Evolutionary conservation across 2,329 filamentous ascomycete genomes (phyloP).

Genomic region (Phialemoniopsis sp.): DNA sequence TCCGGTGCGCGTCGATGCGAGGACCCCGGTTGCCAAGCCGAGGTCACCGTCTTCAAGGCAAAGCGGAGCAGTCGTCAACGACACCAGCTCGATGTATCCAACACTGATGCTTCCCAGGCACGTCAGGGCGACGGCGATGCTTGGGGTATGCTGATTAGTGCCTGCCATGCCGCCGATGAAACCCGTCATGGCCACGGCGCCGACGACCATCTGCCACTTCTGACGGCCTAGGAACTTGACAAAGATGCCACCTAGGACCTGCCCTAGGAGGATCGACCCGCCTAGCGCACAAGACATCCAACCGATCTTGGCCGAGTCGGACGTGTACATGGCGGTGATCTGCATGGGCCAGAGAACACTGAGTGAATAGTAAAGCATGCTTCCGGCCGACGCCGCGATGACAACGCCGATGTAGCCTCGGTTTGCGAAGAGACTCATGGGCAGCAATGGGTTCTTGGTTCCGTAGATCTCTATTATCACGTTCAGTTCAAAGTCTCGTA

Average conservation of each 20-base stretch:
- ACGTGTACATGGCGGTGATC: slow-evolving; percentile 1
- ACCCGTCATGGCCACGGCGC: slow-evolving; percentile 2
- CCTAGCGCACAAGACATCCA: slow-evolving; percentile 3
- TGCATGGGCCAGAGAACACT: slow-evolving; percentile 1
- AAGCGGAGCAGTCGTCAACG: slow-evolving; percentile 5
- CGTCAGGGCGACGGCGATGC: slow-evolving; percentile 6
- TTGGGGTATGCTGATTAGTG: slow-evolving; percentile 6
- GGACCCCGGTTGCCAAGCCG: slow-evolving; percentile 1
- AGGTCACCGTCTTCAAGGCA: slow-evolving; percentile 5
- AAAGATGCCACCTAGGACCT: neutral
- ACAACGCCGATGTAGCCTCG: neutral
- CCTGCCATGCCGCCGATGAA: slow-evolving; percentile 7
- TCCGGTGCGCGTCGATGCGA: neutral
- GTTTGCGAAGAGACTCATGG: slow-evolving; percentile 1
- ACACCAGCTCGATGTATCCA: slow-evolving; percentile 6
- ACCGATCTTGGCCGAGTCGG: slow-evolving; percentile 1
- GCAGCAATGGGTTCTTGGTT: neutral
- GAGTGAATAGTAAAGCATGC: neutral
- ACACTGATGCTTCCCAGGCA: slow-evolving; percentile 7
- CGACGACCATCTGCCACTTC: slow-evolving; percentile 2
- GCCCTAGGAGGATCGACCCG: no score
- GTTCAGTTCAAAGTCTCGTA: no score
- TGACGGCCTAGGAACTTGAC: slow-evolving; percentile 2
- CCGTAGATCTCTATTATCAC: slow-evolving; percentile 4
- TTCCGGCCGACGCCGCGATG: neutral